A percentile compares a stretch with the other conserved stretches of the same genome.
Conservation (phyloP, 768 basidiomycete species). For the Dentipellis fragilis region DNA sequence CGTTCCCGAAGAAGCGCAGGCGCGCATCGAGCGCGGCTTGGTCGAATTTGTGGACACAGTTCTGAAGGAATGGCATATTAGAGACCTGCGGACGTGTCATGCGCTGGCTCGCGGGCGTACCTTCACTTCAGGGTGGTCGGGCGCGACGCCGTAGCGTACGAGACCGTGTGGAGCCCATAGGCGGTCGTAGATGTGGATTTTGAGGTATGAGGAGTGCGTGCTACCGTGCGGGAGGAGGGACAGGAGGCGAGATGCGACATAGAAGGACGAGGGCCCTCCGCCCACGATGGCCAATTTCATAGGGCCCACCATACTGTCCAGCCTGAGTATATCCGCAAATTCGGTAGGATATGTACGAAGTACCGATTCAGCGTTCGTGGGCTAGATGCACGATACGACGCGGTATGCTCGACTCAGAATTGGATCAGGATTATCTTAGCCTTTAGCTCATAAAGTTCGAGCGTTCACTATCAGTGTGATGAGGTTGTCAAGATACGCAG, state of each 20-base stretch:
- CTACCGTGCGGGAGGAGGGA: conserved; percentile 39
- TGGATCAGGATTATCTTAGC: too few relatives aligned
- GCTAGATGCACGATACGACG: too few relatives aligned
- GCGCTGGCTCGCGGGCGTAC: conserved; percentile 25
- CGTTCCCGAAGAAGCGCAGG: conserved; percentile 87
- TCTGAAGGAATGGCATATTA: conserved; percentile 36
- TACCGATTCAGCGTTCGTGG: too few relatives aligned
- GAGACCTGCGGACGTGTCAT: neutral
- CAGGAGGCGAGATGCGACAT: conserved; percentile 81
- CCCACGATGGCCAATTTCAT: conserved; percentile 85
- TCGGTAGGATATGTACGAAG: too few relatives aligned
- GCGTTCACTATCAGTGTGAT: too few relatives aligned
- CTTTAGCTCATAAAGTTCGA: too few relatives aligned
- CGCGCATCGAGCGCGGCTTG: conserved; percentile 67
- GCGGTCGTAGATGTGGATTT: conserved; percentile 83
- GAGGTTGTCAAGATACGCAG: too few relatives aligned
- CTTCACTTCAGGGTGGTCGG: conserved; percentile 98
- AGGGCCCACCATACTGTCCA: conserved; percentile 5
- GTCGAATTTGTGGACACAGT: conserved; percentile 95
- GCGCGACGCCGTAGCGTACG: conserved; percentile 93
- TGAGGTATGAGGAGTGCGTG: conserved; percentile 27
- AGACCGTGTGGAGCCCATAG: conserved; percentile 93
- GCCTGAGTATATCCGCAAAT: too few relatives aligned
- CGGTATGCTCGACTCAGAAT: too few relatives aligned
- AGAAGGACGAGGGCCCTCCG: conserved; percentile 95